A percentile compares a stretch with the other conserved stretches of the same genome.
Evolutionary conservation across 2,329 filamentous ascomycete genomes (phyloP).

Genomic region (Sporothrix protearum): DNA sequence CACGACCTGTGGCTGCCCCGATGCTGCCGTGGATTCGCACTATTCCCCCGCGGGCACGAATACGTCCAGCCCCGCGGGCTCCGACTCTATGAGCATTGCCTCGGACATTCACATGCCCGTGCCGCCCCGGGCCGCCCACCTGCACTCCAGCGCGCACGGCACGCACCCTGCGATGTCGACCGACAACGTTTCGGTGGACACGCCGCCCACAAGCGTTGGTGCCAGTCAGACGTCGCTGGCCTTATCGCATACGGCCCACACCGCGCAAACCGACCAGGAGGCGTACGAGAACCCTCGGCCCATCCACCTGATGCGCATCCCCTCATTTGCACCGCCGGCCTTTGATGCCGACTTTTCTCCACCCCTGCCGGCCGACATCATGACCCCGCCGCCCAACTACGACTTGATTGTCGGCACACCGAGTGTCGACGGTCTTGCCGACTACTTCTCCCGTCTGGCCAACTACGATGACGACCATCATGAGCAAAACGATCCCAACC

Average conservation of each 20-base stretch:
- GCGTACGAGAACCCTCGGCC: constrained; percentile 53
- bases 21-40: constrained; percentile 35
- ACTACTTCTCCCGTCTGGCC: constrained; percentile 80
- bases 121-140: constrained; percentile 56
- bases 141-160: constrained; percentile 33
- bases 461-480: constrained; percentile 62
- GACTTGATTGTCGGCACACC: constrained; percentile 70
- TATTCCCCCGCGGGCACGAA: neutral
- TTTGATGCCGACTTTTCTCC: constrained; percentile 80
- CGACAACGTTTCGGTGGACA: constrained; percentile 18
- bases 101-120: constrained; percentile 37
- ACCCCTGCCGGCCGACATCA: constrained; percentile 43
- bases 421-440: constrained; percentile 67
- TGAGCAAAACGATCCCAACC: neutral
- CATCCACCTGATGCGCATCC: constrained; percentile 77
- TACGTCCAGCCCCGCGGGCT: neutral
- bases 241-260: constrained; percentile 29
- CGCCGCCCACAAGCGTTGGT: constrained; percentile 20
- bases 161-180: neutral
- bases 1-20: constrained; percentile 63
- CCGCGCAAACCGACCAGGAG: constrained; percentile 29
- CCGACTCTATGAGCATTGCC: neutral
- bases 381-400: constrained; percentile 83
- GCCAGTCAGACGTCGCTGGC: neutral
- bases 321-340: constrained; percentile 82